phyloP scores from a whole-genome alignment of 2,329 filamentous ascomycete genomes.

The Aspergillus carbonarius region DNA sequence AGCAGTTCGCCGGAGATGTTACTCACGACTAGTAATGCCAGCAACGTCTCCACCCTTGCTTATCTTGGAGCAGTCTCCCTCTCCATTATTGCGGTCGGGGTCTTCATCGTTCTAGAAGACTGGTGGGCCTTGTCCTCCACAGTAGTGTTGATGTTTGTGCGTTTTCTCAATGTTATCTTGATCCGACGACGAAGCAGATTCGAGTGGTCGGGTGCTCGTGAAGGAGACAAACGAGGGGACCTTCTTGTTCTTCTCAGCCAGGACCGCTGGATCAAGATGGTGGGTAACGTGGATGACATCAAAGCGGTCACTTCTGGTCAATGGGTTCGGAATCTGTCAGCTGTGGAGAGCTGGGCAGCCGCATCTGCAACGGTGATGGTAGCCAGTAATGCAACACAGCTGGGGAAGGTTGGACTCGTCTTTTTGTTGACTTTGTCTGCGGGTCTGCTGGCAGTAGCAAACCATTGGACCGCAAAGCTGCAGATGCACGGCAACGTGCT shows the following conservation, averaged over 20 bases:
- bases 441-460: neutral
- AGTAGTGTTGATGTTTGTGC: neutral
- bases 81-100: neutral
- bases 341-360: neutral
- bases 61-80: neutral
- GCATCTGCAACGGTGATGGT: neutral
- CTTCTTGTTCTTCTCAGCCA: constrained; percentile 6
- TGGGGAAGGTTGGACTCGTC: neutral
- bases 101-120: neutral
- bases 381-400: neutral
- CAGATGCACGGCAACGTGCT: constrained; percentile 5
- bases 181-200: neutral
- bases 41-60: neutral
- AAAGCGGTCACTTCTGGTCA: constrained; percentile 1
- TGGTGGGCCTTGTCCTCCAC: neutral
- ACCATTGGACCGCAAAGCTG: neutral
- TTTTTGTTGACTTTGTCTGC: neutral
- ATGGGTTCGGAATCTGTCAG: neutral
- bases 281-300: neutral
- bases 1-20: neutral
- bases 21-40: neutral
- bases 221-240: neutral
- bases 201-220: neutral
- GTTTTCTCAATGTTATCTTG: neutral
- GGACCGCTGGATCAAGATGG: constrained; percentile 1